These are phyloP conservation scores for Diaporthe helianthi DNA, from an alignment of 2,329 filamentous ascomycete species.

Conservation along the genomic window DNA sequence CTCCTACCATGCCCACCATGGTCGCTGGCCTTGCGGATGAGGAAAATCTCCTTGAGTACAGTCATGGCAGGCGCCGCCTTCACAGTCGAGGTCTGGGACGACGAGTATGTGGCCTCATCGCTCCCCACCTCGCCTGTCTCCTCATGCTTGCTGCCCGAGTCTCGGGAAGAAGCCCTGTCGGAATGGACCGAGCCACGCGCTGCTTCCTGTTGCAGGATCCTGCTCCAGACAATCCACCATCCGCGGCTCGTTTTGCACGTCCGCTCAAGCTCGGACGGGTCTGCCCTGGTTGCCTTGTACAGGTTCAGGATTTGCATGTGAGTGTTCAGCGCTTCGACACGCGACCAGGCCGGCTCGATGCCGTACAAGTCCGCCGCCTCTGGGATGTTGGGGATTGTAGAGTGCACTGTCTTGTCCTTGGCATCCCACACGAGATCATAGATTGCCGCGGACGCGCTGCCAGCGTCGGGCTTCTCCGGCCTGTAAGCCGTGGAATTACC, in stretches of 20 bases:
- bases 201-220: conserved; percentile 53
- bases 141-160: neutral
- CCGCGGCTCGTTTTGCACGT: conserved; percentile 71
- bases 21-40: conserved; percentile 67
- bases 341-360: conserved; percentile 55
- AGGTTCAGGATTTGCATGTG: conserved; percentile 69
- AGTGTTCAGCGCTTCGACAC: conserved; percentile 69
- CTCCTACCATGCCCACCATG: conserved; percentile 49
- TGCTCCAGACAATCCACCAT: conserved; percentile 75
- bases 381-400: conserved; percentile 72
- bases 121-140: conserved; percentile 31
- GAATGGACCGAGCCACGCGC: neutral
- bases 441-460: conserved; percentile 51
- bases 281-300: conserved; percentile 54
- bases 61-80: neutral
- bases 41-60: conserved; percentile 65
- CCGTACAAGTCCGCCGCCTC: conserved; percentile 46
- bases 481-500: conserved; percentile 64
- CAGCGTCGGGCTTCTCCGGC: conserved; percentile 55
- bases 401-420: conserved; percentile 60
- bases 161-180: conserved; percentile 29
- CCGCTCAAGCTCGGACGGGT: conserved; percentile 59
- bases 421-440: conserved; percentile 72
- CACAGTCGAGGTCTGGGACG: conserved; percentile 17
- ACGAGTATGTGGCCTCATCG: conserved; percentile 20